Percentiles rank a stretch among this genome's conserved stretches.
phyloP scores from a whole-genome alignment of 2,329 filamentous ascomycete species.

The Teratosphaeriaceae sp. region DNA sequence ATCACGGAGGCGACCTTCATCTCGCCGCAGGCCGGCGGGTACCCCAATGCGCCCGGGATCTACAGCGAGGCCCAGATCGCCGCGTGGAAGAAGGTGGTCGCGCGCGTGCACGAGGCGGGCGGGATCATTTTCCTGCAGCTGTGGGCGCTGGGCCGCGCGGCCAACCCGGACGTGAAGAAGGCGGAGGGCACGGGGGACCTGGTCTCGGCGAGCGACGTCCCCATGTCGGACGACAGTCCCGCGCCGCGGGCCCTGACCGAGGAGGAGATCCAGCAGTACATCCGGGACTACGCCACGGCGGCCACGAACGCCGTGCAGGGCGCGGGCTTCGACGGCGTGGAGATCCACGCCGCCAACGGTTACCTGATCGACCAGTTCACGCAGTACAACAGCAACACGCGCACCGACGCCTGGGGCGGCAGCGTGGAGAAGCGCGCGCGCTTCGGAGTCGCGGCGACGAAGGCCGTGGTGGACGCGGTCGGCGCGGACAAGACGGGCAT shows the following conservation, averaged over 20 bases:
- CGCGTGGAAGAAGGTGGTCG: constrained; percentile 46
- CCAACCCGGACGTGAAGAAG: constrained; percentile 27
- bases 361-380: constrained; percentile 63
- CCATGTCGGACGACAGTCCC: constrained; percentile 29
- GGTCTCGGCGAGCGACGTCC: constrained; percentile 29
- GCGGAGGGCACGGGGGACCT: constrained; percentile 23
- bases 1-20: constrained; percentile 32
- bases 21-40: constrained; percentile 22
- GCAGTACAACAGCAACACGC: constrained; percentile 48
- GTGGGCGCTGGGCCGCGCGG: constrained; percentile 44
- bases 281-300: constrained; percentile 35
- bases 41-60: constrained; percentile 21
- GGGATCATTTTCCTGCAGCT: constrained; percentile 42
- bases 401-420: constrained; percentile 45
- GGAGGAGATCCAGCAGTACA: constrained; percentile 27
- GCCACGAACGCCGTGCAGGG: constrained; percentile 39
- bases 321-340: constrained; percentile 58
- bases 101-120: constrained; percentile 46
- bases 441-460: constrained; percentile 48
- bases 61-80: constrained; percentile 35
- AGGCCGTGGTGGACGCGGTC: constrained; percentile 44
- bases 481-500: constrained; percentile 50
- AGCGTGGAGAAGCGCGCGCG: constrained; percentile 44
- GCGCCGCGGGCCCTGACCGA: constrained; percentile 31
- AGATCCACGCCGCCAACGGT: constrained; percentile 37